phyloP scores from a whole-genome alignment of 2,329 filamentous ascomycete genomes.

The Amesomyces nigricolor region DNA sequence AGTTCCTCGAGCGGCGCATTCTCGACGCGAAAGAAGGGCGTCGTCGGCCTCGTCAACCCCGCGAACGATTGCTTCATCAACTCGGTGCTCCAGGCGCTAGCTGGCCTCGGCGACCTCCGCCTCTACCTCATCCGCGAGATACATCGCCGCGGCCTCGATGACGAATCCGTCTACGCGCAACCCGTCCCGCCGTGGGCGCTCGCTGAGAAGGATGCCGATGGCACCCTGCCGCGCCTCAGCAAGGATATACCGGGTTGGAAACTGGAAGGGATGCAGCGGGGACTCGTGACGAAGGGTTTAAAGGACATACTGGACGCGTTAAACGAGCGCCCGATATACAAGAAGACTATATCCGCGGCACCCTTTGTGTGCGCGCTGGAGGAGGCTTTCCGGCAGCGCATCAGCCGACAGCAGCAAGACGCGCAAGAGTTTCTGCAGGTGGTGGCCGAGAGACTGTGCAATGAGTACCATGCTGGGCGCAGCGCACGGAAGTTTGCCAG shows the following conservation, averaged over 20 bases:
- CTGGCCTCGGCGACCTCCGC: constrained; percentile 81
- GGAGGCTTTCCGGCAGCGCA: constrained; percentile 78
- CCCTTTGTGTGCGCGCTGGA: constrained; percentile 80
- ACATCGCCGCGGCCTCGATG: constrained; percentile 76
- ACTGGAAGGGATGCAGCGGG: constrained; percentile 65
- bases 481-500: constrained; percentile 60
- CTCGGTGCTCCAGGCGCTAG: constrained; percentile 87
- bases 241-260: constrained; percentile 51
- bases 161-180: constrained; percentile 65
- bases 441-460: constrained; percentile 82
- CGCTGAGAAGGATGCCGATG: constrained; percentile 1
- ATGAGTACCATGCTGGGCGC: constrained; percentile 85
- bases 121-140: constrained; percentile 89
- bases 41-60: constrained; percentile 82
- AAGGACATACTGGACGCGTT: constrained; percentile 90
- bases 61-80: constrained; percentile 98
- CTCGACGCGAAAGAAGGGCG: constrained; percentile 65
- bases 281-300: constrained; percentile 75
- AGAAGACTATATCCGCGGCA: constrained; percentile 86
- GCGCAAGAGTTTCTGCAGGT: constrained; percentile 96
- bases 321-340: constrained; percentile 89
- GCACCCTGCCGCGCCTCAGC: constrained; percentile 8
- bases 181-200: constrained; percentile 39
- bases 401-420: constrained; percentile 93
- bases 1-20: constrained; percentile 33